These are phyloP conservation scores for Paramecium tetraurelia DNA, from an alignment of 73 alveolate genomes.

Conservation along the genomic window DNA sequence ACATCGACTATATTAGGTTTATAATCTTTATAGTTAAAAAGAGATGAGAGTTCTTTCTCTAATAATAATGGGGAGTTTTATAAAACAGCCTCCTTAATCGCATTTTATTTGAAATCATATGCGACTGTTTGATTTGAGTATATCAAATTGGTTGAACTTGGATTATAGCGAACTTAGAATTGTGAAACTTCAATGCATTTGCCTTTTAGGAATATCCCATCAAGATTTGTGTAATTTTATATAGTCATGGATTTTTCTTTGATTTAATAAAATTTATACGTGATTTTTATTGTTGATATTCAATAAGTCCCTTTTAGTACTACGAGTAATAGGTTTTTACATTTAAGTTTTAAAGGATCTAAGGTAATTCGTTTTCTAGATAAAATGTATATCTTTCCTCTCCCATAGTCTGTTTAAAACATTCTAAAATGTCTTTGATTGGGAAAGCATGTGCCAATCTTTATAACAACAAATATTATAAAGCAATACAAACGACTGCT, in stretches of 20 bases:
- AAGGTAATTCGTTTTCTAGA: conserved; percentile 28
- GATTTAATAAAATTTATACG: neutral
- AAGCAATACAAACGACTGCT: neutral
- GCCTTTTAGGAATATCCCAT: neutral
- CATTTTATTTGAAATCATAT: neutral
- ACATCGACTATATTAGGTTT: neutral
- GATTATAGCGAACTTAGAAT: neutral
- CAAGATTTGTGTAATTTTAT: neutral
- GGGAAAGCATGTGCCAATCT: neutral
- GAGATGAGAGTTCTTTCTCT: neutral
- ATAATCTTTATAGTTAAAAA: neutral
- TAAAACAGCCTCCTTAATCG: neutral
- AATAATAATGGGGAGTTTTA: neutral
- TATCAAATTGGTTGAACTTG: neutral
- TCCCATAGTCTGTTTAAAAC: neutral
- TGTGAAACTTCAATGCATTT: neutral
- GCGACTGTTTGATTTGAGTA: neutral
- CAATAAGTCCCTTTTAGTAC: neutral
- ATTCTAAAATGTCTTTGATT: neutral
- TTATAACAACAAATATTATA: neutral
- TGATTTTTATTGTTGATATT: neutral
- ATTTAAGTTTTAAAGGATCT: neutral
- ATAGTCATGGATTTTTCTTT: neutral
- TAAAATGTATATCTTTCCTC: neutral
- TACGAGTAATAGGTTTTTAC: neutral